Evolutionary conservation across 164 flowering plant species (phyloP).

Genomic region (Vitis riparia): DNA sequence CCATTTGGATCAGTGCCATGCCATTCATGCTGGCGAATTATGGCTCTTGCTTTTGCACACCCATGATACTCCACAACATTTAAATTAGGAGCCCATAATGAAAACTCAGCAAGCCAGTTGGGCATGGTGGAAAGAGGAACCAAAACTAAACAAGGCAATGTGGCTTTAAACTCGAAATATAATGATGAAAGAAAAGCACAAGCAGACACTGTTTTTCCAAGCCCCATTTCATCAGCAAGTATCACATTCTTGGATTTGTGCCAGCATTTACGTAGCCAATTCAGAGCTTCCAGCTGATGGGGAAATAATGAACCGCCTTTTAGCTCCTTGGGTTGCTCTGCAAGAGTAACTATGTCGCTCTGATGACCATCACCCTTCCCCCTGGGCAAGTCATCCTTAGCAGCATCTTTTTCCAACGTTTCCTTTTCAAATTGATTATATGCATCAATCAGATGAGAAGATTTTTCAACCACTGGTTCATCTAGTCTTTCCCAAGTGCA

Average conservation of each 20-base stretch:
- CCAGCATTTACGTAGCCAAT: conserved; percentile 99
- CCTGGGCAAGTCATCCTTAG: conserved; percentile 23
- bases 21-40: conserved; percentile 97
- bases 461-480: conserved; percentile 59
- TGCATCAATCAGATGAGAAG: conserved; percentile 49
- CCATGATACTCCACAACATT: conserved; percentile 99
- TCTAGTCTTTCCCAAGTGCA: conserved; percentile 96
- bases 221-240: conserved; percentile 99
- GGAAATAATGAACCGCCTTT: conserved; percentile 90
- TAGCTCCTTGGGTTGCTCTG: conserved; percentile 88
- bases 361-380: conserved; percentile 31
- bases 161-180: conserved; percentile 74
- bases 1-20: conserved; percentile 54
- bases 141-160: conserved; percentile 82
- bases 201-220: conserved; percentile 97
- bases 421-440: conserved; percentile 62
- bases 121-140: conserved; percentile 99
- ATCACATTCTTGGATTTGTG: conserved; percentile 86
- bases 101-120: conserved; percentile 94
- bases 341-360: conserved; percentile 59
- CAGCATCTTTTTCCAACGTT: conserved; percentile 56
- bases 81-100: conserved; percentile 88
- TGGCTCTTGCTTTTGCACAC: conserved; percentile 82
- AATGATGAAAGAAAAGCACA: conserved; percentile 89
- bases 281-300: conserved; percentile 97